These are phyloP conservation scores for Fraxinus albicans DNA, from an alignment of 305 asterid species.

Conservation along the genomic window DNA sequence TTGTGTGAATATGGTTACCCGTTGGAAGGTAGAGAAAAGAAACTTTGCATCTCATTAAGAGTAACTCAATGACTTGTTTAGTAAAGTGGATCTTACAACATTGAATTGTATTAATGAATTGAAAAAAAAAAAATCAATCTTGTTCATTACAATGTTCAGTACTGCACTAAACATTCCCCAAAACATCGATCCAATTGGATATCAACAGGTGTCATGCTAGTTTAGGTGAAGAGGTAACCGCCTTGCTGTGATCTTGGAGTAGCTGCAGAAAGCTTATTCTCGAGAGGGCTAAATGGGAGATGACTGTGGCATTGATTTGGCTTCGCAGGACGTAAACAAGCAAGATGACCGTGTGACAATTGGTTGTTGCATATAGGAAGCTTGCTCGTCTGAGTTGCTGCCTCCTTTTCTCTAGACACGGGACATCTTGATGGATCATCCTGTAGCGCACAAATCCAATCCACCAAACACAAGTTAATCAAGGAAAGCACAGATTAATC, in stretches of 20 bases:
- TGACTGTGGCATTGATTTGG: constrained; percentile 25
- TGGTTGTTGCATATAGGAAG: constrained; percentile 72
- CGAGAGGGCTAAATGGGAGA: constrained; percentile 42
- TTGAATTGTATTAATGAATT: neutral
- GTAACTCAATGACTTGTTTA: neutral
- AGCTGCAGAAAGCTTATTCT: constrained; percentile 34
- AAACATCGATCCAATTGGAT: neutral
- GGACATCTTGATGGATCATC: constrained; percentile 58
- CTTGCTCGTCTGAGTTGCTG: constrained; percentile 36
- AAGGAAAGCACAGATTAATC: neutral
- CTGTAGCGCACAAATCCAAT: neutral
- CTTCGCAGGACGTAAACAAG: constrained; percentile 59
- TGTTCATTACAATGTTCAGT: neutral
- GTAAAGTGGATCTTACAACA: neutral
- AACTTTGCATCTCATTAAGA: neutral
- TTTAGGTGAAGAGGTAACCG: constrained; percentile 26
- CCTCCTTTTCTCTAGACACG: constrained; percentile 62
- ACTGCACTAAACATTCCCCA: neutral
- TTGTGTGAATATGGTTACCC: neutral
- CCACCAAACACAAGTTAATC: neutral
- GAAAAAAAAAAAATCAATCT: neutral
- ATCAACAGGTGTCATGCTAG: constrained; percentile 18
- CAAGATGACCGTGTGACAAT: constrained; percentile 42
- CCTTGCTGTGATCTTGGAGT: constrained; percentile 32
- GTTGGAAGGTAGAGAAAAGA: neutral